Base-by-base conservation (phyloP, 1,284 basidiomycete species). In the Peniophora sp. region DNA sequence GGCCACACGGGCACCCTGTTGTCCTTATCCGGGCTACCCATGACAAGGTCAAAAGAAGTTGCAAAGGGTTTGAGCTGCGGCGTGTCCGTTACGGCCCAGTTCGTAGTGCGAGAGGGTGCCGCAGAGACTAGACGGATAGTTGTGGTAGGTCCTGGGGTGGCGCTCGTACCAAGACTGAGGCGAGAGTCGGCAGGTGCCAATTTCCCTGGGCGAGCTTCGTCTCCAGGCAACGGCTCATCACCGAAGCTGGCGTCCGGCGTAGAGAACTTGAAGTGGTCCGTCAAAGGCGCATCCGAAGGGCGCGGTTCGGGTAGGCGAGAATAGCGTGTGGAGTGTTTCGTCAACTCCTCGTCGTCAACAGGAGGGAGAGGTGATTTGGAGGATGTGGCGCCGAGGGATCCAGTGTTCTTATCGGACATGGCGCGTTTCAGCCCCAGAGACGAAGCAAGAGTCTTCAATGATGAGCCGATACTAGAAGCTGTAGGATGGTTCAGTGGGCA, bases 341-440 rank as follows among this genome's bases (percentile, higher is more conserved):
- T 61, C n/a, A 82, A 70, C 50, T 76, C 47, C 27, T 57, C 50
- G 2, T 43, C 20, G 34, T 43, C 27, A 37, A 44, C 23, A 37
- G 49, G 11, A 3, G 43, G 46, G n/a, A 50, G 61, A 17, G 65
- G 45, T 54, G 57, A 50, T n/a, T 56, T 56, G 22, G 62, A 60
- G 39, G 57, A 48, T 20, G 51, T 50, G 50, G 50, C 57, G 20
- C 54, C 54, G 0, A 58, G 55, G 0, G 59, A 49, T 9, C 56
- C 51, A 57, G 57, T 54, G 8, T 64, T 63, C 59, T 70, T 69
- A 42, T 64, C 62, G 24, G 68, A 68, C 23, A 58, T 58, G 41
- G 67, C 63, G 39, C 79, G 78, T 61, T 80, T 84, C 55, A 86
- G 71, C 27, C 84, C 83, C 32, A 88, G 68, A 9, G 86, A 86